Evolutionary conservation across 768 basidiomycete genomes (phyloP), one percentile per base, ranked within the genome.

Genomic region (Hypsizygus marmoreus): DNA sequence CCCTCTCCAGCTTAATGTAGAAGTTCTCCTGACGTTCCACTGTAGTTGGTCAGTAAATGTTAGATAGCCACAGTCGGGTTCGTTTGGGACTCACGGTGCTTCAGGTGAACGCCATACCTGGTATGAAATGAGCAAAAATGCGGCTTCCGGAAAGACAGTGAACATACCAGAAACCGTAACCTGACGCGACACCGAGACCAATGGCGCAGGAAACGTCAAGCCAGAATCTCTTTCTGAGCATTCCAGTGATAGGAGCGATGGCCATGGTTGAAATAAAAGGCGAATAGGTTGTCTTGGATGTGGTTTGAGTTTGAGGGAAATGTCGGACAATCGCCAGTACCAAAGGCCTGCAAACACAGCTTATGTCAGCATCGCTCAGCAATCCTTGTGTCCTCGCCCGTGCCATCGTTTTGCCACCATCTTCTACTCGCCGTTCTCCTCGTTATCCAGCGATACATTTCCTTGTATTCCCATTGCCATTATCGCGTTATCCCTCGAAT

Each of bases 231-330:
- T 95, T 95, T 74, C 93, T 88, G 72, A 95, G 88, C 73, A 82
- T 92, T 66, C 93, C 93, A 40, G 88, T 88, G 69, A 95, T 93
- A 57, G 93, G 92, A 51, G 90, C 86, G 65, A 95, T 87, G 61
- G 89, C 67, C 89, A 92, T 92, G 63, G 63, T 40, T 43, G 50
- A 58, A 34, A 49, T 13, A 35, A 37, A 16, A 53, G 57, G 37
- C 46, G 38, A 31, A 28, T 16, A 23, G 47, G 47, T 37, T 42
- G 51, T 44, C 23, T 53, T 56, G 55, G 51, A 47, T 54, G 50
- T 45, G 52, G 49, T 42, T 57, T 58, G 45, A 48, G 50, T 50
- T 46, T 54, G 55, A 73, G 72, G 71, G 62, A 65, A 59, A 69
- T 72, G 67, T 73, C 72, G 54, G 64, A 53, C 47, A 41, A 48